phyloP scores from a whole-genome alignment of 139 green algal genomes.

The Chlamydomonas schloesseri region DNA sequence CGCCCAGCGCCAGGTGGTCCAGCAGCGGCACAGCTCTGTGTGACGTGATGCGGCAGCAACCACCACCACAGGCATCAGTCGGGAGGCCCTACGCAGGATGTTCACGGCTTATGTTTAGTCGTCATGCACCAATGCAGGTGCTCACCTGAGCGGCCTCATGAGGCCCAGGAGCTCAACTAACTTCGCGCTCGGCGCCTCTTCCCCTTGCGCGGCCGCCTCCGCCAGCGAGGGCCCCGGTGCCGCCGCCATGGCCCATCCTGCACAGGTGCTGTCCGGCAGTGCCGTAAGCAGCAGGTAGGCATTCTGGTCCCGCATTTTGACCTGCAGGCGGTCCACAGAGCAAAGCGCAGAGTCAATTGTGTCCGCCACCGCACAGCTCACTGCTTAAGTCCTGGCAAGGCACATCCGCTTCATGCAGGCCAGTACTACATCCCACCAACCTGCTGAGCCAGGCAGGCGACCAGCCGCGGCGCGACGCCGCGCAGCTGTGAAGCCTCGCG shows the following conservation, averaged over 20 bases:
- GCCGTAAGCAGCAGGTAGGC: neutral
- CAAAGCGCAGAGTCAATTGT: too few relatives aligned
- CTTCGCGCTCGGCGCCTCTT: neutral
- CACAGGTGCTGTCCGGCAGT: neutral
- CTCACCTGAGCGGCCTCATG: neutral
- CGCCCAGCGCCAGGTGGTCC: neutral
- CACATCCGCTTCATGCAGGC: too few relatives aligned
- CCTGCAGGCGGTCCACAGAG: neutral
- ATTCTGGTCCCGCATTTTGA: slow-evolving; percentile 26
- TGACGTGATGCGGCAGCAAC: too few relatives aligned
- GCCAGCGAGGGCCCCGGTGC: neutral
- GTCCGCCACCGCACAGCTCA: too few relatives aligned
- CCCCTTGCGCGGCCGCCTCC: neutral
- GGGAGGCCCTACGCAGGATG: too few relatives aligned
- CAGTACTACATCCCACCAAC: neutral
- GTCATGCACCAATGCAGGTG: too few relatives aligned
- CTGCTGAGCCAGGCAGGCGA: neutral
- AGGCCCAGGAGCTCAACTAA: neutral
- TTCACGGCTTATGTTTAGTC: too few relatives aligned
- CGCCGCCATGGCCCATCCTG: neutral
- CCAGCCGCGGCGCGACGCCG: neutral
- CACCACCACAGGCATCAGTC: too few relatives aligned
- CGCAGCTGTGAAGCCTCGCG: too few relatives aligned
- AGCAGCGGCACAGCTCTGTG: too few relatives aligned
- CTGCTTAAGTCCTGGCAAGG: too few relatives aligned